phyloP scores from a whole-genome alignment of 2,329 filamentous ascomycete species.

The Phialophora expanda region DNA sequence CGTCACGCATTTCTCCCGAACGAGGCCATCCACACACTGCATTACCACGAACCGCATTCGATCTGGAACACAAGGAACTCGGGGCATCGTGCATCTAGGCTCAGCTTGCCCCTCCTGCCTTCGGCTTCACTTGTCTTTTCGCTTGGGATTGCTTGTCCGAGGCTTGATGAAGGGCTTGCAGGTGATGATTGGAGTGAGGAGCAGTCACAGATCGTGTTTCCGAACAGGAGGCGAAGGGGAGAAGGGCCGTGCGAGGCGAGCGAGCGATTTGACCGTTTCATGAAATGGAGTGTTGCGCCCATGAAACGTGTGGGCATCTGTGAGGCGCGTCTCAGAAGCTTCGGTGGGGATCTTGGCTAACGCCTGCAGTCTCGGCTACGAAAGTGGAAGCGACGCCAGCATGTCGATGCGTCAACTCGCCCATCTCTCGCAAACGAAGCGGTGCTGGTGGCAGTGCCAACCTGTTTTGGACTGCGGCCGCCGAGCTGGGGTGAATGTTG shows the following conservation, averaged over 20 bases:
- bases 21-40: neutral
- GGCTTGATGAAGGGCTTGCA: slow-evolving; percentile 2
- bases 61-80: slow-evolving; percentile 21
- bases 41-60: slow-evolving; percentile 6
- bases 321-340: slow-evolving; percentile 16
- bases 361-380: neutral
- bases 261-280: slow-evolving; percentile 16
- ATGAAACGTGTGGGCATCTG: slow-evolving; percentile 15
- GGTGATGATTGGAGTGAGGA: slow-evolving; percentile 4
- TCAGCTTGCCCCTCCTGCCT: slow-evolving; percentile 10
- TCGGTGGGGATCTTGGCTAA: neutral
- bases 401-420: too few relatives aligned
- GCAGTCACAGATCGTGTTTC: slow-evolving; percentile 13
- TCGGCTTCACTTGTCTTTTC: neutral
- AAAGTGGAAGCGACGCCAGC: neutral
- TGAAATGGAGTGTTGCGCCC: neutral
- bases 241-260: neutral
- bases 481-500: neutral
- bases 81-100: slow-evolving; percentile 10
- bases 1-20: neutral
- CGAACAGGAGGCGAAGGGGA: neutral
- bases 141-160: slow-evolving; percentile 11
- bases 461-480: neutral
- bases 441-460: neutral
- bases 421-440: neutral